A percentile compares a stretch with the other conserved stretches of the same genome.
Evolutionary conservation across 1,139 yeast species (phyloP).

Genomic region (Arxiozyma telluris): DNA sequence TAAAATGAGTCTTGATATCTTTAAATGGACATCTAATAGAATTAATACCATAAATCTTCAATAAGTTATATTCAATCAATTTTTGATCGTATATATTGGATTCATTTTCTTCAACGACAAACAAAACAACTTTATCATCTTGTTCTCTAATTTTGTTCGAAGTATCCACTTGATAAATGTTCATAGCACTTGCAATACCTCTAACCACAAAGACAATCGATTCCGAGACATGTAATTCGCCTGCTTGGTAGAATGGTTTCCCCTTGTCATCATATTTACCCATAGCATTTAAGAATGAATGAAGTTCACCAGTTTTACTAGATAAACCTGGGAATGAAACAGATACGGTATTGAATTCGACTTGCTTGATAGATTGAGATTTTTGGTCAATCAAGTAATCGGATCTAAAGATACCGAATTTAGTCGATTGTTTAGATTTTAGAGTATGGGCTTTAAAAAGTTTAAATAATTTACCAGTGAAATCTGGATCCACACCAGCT

Average conservation of each 20-base stretch:
- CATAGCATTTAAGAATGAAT: conserved; percentile 49
- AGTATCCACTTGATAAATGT: conserved; percentile 7
- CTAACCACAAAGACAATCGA: conserved; percentile 54
- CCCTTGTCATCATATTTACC: conserved; percentile 43
- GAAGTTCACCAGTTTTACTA: conserved; percentile 68
- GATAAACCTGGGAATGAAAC: conserved; percentile 93
- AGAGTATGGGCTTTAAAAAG: conserved; percentile 43
- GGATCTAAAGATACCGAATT: conserved; percentile 80
- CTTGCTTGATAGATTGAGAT: conserved; percentile 61
- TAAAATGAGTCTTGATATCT: conserved; percentile 36
- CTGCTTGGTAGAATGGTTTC: conserved; percentile 14
- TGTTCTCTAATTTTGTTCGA: conserved; percentile 2
- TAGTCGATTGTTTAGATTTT: conserved; percentile 55
- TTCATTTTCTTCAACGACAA: conserved; percentile 78
- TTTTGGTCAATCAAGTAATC: conserved; percentile 72
- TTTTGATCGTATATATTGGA: conserved; percentile 89
- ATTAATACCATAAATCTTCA: conserved; percentile 46
- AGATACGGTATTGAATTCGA: conserved; percentile 91
- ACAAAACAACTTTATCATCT: conserved; percentile 43
- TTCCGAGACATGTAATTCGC: conserved; percentile 54
- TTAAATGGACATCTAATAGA: conserved; percentile 61
- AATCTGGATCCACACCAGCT: conserved; percentile 56
- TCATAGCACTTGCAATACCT: conserved; percentile 57
- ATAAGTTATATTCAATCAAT: conserved; percentile 62
- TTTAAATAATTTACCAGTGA: conserved; percentile 71